Evolutionary conservation across 768 basidiomycete species (phyloP).

Genomic region (Suillus americanus): DNA sequence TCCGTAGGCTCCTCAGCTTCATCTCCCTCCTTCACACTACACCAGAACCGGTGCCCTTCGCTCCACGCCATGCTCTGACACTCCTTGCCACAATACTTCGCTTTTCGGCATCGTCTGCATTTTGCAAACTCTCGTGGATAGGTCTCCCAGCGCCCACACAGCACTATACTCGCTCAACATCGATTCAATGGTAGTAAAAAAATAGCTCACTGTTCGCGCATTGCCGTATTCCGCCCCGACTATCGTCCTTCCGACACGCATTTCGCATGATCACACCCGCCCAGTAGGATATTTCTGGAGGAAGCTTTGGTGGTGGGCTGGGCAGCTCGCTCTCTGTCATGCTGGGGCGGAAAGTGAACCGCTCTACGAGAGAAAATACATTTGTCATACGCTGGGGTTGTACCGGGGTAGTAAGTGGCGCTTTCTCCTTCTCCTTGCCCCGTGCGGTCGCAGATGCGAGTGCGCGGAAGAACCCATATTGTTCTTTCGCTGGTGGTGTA

Average conservation of each 20-base stretch:
- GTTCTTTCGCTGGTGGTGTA: slow-evolving; percentile 30
- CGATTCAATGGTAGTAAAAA: neutral
- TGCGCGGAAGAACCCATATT: slow-evolving; percentile 45
- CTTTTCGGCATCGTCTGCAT: slow-evolving; percentile 92
- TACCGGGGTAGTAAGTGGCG: slow-evolving; percentile 23
- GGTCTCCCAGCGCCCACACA: slow-evolving; percentile 92
- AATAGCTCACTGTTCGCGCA: slow-evolving; percentile 86
- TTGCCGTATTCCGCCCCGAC: slow-evolving; percentile 88
- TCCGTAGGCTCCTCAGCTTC: slow-evolving; percentile 34
- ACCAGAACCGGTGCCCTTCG: slow-evolving; percentile 96
- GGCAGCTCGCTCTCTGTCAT: slow-evolving; percentile 73
- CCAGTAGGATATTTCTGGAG: slow-evolving; percentile 96
- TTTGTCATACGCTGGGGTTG: slow-evolving; percentile 63
- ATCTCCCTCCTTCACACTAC: slow-evolving; percentile 62
- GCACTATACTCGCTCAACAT: slow-evolving; percentile 50
- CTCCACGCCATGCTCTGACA: slow-evolving; percentile 97
- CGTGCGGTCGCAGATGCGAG: slow-evolving; percentile 42
- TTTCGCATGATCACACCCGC: slow-evolving; percentile 99
- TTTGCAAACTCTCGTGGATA: slow-evolving; percentile 96
- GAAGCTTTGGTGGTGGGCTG: slow-evolving; percentile 69
- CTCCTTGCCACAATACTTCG: slow-evolving; percentile 97
- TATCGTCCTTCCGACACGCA: slow-evolving; percentile 96
- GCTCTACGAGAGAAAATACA: slow-evolving; percentile 93
- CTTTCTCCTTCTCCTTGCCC: slow-evolving; percentile 49
- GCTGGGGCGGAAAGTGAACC: slow-evolving; percentile 94